Percentiles rank a stretch among this genome's conserved stretches.
These are phyloP conservation scores for Phytophthora quininea DNA, from an alignment of 352 stramenopile species.

Conservation along the genomic window DNA sequence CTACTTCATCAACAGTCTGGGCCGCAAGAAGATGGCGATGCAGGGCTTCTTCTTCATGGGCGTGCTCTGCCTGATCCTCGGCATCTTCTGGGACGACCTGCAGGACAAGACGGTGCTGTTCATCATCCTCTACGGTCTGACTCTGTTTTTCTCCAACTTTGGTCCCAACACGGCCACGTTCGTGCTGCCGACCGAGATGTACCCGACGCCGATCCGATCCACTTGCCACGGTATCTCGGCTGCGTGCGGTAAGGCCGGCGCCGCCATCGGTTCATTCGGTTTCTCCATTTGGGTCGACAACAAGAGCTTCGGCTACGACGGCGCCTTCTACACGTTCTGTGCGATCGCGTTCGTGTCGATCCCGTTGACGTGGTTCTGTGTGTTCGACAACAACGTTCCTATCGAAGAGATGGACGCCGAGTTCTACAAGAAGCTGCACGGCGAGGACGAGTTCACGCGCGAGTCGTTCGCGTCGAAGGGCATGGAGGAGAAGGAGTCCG, in stretches of 20 bases:
- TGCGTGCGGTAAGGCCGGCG: slow-evolving; percentile 16
- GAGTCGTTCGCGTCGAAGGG: slow-evolving; percentile 13
- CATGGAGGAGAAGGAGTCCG: slow-evolving; percentile 8
- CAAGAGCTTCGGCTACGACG: slow-evolving; percentile 26
- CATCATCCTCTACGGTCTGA: slow-evolving; percentile 71
- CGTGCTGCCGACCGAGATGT: slow-evolving; percentile 87
- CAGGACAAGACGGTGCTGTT: slow-evolving; percentile 58
- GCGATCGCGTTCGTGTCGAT: slow-evolving; percentile 67
- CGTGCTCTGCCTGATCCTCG: slow-evolving; percentile 58
- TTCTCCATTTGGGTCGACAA: slow-evolving; percentile 31
- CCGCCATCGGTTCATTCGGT: slow-evolving; percentile 27
- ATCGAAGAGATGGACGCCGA: slow-evolving; percentile 29
- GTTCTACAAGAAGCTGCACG: slow-evolving; percentile 11
- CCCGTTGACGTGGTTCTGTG: slow-evolving; percentile 51
- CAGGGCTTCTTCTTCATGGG: slow-evolving; percentile 73
- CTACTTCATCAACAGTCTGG: slow-evolving; percentile 69
- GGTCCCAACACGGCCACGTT: slow-evolving; percentile 86
- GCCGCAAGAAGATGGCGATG: slow-evolving; percentile 72
- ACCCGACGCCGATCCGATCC: slow-evolving; percentile 78
- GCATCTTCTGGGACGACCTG: slow-evolving; percentile 62
- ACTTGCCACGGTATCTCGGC: slow-evolving; percentile 82
- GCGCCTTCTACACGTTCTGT: slow-evolving; percentile 31
- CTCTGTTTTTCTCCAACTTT: slow-evolving; percentile 89
- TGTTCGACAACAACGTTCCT: slow-evolving; percentile 58
- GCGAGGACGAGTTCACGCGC: slow-evolving; percentile 15